These are phyloP conservation scores for Trametes versicolor DNA, from an alignment of 1,284 basidiomycete species.

Conservation along the genomic window DNA sequence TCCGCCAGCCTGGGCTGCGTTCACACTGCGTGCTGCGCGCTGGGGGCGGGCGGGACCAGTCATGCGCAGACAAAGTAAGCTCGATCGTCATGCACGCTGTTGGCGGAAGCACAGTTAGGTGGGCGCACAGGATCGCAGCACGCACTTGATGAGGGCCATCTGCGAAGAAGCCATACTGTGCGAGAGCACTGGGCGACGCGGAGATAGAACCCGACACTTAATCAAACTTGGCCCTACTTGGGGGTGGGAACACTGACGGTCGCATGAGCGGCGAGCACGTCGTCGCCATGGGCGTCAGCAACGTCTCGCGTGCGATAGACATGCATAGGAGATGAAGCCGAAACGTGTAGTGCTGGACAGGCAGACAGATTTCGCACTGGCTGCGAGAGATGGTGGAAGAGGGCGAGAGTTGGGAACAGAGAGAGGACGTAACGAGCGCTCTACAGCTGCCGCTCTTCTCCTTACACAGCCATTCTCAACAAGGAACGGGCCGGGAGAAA, in stretches of 20 bases:
- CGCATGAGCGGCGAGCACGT: not conserved
- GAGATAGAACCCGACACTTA: conserved; percentile 1
- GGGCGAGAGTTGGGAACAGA: not conserved
- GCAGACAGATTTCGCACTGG: not conserved
- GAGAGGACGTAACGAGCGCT: not conserved
- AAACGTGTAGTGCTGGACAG: not conserved
- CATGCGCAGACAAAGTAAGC: not conserved
- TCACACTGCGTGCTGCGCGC: not conserved
- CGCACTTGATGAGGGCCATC: not conserved
- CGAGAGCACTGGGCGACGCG: not conserved
- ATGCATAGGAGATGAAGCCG: not conserved
- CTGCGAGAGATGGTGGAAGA: not conserved
- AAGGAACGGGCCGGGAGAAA: not conserved
- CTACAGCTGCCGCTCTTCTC: not conserved
- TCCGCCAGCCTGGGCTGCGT: not conserved
- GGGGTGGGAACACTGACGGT: not conserved
- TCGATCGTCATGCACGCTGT: conserved; percentile 6
- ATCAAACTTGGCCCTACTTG: conserved; percentile 2
- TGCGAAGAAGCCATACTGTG: conserved; percentile 5
- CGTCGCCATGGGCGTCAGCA: not conserved
- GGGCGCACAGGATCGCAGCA: conserved; percentile 18
- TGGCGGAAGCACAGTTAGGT: conserved; percentile 6
- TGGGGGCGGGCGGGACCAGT: not conserved
- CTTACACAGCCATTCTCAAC: not conserved
- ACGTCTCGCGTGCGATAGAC: not conserved